phyloP scores from a whole-genome alignment of 2,329 filamentous ascomycete genomes.

The Verticillium klebahnii region DNA sequence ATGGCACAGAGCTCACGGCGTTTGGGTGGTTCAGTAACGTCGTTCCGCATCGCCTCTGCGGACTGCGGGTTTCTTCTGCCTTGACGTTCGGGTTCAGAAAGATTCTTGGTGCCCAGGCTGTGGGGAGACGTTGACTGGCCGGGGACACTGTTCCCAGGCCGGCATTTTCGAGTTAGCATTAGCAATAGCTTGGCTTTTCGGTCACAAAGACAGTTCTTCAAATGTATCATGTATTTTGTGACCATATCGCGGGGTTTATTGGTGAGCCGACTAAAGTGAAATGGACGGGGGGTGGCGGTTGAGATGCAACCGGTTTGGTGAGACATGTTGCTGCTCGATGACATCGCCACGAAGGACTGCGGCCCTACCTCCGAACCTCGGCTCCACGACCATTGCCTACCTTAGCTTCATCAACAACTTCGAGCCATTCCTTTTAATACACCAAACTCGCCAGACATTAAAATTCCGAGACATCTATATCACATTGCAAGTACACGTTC shows the following conservation, averaged over 20 bases:
- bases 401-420: not conserved
- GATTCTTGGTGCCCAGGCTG: not conserved
- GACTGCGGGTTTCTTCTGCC: not conserved
- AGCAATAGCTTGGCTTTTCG: not conserved
- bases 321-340: not conserved
- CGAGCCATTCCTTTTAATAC: not conserved
- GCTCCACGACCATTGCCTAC: not conserved
- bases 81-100: not conserved
- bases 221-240: not conserved
- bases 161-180: not conserved
- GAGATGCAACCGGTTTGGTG: not conserved
- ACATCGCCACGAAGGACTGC: not conserved
- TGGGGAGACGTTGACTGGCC: not conserved
- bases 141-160: not conserved
- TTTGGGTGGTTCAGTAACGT: slow-evolving; percentile 4
- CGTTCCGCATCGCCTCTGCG: not conserved
- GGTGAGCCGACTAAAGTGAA: not conserved
- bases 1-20: slow-evolving; percentile 13
- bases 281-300: not conserved
- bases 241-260: not conserved
- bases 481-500: no score
- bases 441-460: not conserved
- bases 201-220: not conserved
- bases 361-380: not conserved
- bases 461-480: not conserved